These are phyloP conservation scores for Chrysoporthe deuterocubensis DNA, from an alignment of 2,329 filamentous ascomycete genomes.

Conservation along the genomic window DNA sequence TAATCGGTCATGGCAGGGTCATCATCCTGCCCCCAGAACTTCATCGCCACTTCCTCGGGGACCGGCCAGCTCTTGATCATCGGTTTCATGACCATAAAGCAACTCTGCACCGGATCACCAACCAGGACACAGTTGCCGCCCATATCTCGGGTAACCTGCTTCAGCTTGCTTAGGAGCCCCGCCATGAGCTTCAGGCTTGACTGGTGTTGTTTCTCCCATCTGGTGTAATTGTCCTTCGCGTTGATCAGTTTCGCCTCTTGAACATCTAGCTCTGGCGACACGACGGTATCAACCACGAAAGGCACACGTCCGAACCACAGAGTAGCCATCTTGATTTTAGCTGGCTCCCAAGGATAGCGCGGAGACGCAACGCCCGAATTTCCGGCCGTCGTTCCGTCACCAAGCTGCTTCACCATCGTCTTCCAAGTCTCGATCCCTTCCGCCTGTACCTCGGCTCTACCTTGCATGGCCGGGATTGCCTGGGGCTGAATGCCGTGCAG, in stretches of 20 bases:
- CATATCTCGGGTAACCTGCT: slow-evolving; percentile 10
- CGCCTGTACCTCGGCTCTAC: neutral
- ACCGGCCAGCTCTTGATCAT: slow-evolving; percentile 3
- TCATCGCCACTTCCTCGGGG: slow-evolving; percentile 7
- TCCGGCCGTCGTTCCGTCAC: slow-evolving; percentile 3
- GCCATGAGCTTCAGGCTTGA: slow-evolving; percentile 13
- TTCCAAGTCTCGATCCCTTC: neutral
- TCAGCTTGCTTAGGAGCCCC: slow-evolving; percentile 12
- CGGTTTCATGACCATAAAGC: slow-evolving; percentile 14
- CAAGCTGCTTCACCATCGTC: slow-evolving; percentile 15
- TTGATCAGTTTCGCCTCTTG: slow-evolving; percentile 6
- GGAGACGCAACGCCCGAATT: slow-evolving; percentile 9
- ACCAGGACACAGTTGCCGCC: slow-evolving; percentile 16
- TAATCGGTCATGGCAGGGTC: neutral
- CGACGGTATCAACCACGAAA: slow-evolving; percentile 20
- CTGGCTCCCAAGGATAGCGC: neutral
- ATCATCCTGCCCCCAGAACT: slow-evolving; percentile 18
- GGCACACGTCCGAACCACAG: slow-evolving; percentile 26
- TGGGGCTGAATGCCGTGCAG: neutral
- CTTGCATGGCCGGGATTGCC: neutral
- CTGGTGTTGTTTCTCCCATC: slow-evolving; percentile 16
- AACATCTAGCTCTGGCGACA: neutral
- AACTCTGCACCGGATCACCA: slow-evolving; percentile 14
- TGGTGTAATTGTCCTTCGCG: neutral
- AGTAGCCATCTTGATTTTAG: neutral